phyloP scores from a whole-genome alignment of 106 monocot genomes.

The Xerophyta viscosa region DNA sequence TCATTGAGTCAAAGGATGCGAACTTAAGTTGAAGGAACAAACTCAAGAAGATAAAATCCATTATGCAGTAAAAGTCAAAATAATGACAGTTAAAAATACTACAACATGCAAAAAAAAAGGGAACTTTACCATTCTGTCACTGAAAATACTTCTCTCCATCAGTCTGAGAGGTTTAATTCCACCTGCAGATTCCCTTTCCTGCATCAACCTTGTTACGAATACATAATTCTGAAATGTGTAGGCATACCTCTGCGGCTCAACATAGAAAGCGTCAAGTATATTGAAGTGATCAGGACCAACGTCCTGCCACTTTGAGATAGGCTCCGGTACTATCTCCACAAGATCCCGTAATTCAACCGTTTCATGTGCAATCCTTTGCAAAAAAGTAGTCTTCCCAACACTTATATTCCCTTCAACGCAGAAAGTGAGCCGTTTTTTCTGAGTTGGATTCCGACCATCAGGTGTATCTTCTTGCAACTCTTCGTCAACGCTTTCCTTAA shows the following conservation, averaged over 20 bases:
- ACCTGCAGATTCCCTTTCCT: conserved; percentile 77
- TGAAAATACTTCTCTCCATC: conserved; percentile 98
- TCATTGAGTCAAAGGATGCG: not conserved
- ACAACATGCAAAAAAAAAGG: not conserved
- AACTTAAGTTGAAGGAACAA: not conserved
- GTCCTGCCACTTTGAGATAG: conserved; percentile 92
- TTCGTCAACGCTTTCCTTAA: conserved; percentile 88
- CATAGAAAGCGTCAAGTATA: conserved; percentile 95
- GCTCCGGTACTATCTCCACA: conserved; percentile 96
- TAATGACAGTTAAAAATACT: not conserved
- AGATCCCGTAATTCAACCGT: conserved; percentile 92
- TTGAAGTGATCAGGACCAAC: conserved; percentile 96
- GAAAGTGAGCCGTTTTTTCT: conserved; percentile 92
- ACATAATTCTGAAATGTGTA: conserved; percentile 99
- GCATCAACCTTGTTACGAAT: conserved; percentile 97
- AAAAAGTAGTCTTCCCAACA: conserved; percentile 93
- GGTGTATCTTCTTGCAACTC: conserved; percentile 53
- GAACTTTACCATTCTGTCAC: conserved; percentile 81
- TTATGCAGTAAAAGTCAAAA: not conserved
- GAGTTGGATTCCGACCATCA: conserved; percentile 26
- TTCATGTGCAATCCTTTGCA: conserved; percentile 94
- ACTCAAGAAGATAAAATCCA: not conserved
- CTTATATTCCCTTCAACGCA: conserved; percentile 99
- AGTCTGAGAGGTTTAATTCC: conserved; percentile 87
- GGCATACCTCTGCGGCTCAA: conserved; percentile 94